Conservation (phyloP, 257 asterid species). For the Solanum tacnaense region DNA sequence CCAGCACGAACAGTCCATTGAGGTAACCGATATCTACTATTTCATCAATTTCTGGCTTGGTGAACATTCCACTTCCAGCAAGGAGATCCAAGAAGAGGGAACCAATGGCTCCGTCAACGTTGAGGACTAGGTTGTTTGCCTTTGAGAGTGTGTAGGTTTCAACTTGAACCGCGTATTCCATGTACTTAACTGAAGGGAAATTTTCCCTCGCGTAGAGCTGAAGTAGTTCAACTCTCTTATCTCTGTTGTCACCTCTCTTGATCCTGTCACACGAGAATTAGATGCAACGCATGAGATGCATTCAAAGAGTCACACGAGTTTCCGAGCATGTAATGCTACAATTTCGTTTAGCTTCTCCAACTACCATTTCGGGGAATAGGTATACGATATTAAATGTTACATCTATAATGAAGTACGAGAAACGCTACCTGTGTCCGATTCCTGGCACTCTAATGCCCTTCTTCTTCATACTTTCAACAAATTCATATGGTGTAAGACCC, state of each 20-base stretch:
- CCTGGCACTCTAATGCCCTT: constrained; percentile 99
- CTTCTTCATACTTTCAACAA: constrained; percentile 98
- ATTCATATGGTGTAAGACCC: constrained; percentile 90
- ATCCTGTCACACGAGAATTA: constrained; percentile 34
- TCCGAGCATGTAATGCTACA: not conserved
- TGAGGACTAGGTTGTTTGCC: constrained; percentile 91
- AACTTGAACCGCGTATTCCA: constrained; percentile 98
- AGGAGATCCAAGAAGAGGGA: constrained; percentile 97
- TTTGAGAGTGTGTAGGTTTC: constrained; percentile 91
- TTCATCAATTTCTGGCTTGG: constrained; percentile 88
- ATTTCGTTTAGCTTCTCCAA: not conserved
- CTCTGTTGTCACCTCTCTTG: constrained; percentile 99
- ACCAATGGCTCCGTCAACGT: constrained; percentile 98
- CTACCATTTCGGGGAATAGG: not conserved
- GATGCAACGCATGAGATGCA: not conserved
- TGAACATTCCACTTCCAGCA: constrained; percentile 99
- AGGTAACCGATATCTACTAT: constrained; percentile 87
- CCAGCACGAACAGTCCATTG: constrained; percentile 92
- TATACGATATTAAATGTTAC: not conserved
- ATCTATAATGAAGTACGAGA: not conserved
- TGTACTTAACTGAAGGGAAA: constrained; percentile 92
- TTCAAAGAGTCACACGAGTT: not conserved
- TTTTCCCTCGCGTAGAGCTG: constrained; percentile 78
- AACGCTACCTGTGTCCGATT: constrained; percentile 83
- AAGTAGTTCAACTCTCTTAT: constrained; percentile 87